phyloP scores from a whole-genome alignment of 2,329 filamentous ascomycete genomes.

The Penicillium occitanis region DNA sequence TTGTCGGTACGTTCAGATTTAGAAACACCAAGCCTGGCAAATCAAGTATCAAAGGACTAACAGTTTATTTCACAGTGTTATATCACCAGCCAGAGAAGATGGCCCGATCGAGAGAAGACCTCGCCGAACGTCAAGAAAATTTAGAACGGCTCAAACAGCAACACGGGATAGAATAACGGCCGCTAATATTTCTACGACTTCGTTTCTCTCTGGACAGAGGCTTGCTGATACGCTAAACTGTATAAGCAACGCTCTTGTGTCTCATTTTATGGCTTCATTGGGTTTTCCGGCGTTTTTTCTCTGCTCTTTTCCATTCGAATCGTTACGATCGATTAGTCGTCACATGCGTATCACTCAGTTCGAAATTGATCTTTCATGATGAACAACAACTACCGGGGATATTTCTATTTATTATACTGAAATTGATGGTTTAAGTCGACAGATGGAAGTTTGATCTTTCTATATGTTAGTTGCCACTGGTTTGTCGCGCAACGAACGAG shows the following conservation, averaged over 20 bases:
- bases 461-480: neutral
- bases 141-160: conserved; percentile 97
- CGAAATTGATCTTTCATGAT: conserved; percentile 1
- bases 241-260: conserved; percentile 4
- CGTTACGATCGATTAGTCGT: neutral
- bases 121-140: conserved; percentile 91
- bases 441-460: conserved; percentile 1
- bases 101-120: conserved; percentile 85
- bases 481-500: conserved; percentile 3
- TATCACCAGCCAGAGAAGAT: conserved; percentile 79
- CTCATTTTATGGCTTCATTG: conserved; percentile 34
- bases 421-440: neutral
- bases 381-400: neutral
- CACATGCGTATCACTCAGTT: conserved; percentile 1
- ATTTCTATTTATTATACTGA: neutral
- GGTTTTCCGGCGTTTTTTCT: conserved; percentile 38
- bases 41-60: neutral
- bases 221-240: neutral
- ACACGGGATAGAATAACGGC: conserved; percentile 92
- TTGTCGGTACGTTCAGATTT: conserved; percentile 71
- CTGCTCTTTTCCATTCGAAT: conserved; percentile 24
- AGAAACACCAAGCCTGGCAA: neutral
- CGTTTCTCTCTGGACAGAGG: conserved; percentile 22
- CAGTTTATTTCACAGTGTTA: conserved; percentile 50
- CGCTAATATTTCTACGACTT: conserved; percentile 11